phyloP scores from a whole-genome alignment of 108 stramenopile genomes.

The Discostella stelligeroides region DNA sequence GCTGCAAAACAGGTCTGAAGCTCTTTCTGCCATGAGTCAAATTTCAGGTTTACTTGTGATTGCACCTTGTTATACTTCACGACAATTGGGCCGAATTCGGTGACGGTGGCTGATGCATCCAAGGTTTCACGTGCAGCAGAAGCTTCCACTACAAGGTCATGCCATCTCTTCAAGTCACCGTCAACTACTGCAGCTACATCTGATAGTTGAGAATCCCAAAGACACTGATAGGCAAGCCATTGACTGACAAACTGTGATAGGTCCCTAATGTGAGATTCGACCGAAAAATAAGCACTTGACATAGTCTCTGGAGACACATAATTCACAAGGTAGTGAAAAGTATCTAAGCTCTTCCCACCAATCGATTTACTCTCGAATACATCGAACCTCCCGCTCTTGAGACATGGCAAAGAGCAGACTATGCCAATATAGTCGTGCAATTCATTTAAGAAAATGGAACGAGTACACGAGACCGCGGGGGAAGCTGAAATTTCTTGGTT shows the following conservation, averaged over 20 bases:
- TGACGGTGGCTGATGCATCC: conserved; percentile 77
- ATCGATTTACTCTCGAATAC: conserved; percentile 71
- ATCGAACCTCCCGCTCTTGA: conserved; percentile 86
- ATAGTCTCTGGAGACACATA: conserved; percentile 54
- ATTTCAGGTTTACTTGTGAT: conserved; percentile 93
- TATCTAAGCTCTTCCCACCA: conserved; percentile 28
- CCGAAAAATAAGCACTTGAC: conserved; percentile 65
- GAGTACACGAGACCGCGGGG: conserved; percentile 71
- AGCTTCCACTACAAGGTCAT: conserved; percentile 81
- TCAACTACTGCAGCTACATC: conserved; percentile 83
- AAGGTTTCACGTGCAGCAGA: conserved; percentile 84
- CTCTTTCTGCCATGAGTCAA: conserved; percentile 98
- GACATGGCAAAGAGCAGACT: conserved; percentile 82
- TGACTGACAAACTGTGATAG: conserved; percentile 73
- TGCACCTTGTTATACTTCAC: conserved; percentile 93
- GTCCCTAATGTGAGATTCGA: conserved; percentile 74
- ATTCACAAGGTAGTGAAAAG: conserved; percentile 62
- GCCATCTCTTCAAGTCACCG: conserved; percentile 89
- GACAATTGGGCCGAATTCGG: conserved; percentile 86
- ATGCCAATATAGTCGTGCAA: conserved; percentile 85
- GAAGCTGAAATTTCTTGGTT: conserved; percentile 87
- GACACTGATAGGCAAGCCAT: conserved; percentile 95
- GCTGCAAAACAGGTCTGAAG: conserved; percentile 88
- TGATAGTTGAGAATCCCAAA: conserved; percentile 93
- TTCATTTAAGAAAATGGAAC: conserved; percentile 71